A percentile compares a stretch with the other conserved stretches of the same genome.
These are phyloP conservation scores for Podosphaera xanthii DNA, from an alignment of 2,329 filamentous ascomycete genomes.

Conservation along the genomic window DNA sequence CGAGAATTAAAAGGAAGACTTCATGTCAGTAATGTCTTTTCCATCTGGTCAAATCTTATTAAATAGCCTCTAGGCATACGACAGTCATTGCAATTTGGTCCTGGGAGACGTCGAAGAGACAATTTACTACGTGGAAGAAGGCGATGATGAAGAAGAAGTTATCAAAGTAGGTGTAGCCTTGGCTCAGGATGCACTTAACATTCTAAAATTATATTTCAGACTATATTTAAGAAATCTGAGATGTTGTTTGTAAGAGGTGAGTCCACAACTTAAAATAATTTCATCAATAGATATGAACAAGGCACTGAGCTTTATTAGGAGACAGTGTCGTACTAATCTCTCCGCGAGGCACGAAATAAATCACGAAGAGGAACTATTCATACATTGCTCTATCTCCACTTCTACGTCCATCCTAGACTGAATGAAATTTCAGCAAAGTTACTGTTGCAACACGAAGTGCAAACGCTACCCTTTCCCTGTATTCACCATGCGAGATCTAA, in stretches of 20 bases:
- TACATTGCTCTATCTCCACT: too few species aligned
- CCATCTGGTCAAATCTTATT: not conserved
- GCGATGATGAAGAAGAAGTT: conserved; percentile 56
- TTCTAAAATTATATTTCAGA: conserved; percentile 25
- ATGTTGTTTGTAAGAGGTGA: conserved; percentile 95
- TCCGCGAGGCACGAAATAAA: conserved; percentile 19
- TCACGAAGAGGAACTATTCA: too few species aligned
- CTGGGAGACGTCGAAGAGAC: conserved; percentile 94
- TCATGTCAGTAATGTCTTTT: conserved; percentile 39
- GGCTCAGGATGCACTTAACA: not conserved
- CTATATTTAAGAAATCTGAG: conserved; percentile 87
- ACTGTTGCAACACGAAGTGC: too few species aligned
- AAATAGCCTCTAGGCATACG: conserved; percentile 49
- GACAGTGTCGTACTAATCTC: conserved; percentile 54
- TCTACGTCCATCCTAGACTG: too few species aligned
- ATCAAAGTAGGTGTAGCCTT: conserved; percentile 37
- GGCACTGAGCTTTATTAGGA: conserved; percentile 22
- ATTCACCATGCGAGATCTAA: too few species aligned
- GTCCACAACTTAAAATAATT: conserved; percentile 11
- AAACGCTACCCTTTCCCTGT: too few species aligned
- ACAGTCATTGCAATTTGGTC: conserved; percentile 94
- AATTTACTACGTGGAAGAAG: conserved; percentile 79
- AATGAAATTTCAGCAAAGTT: too few species aligned
- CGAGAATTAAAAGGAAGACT: conserved; percentile 85
- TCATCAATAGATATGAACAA: not conserved